Evolutionary conservation across 2,329 filamentous ascomycete genomes (phyloP).

Genomic region (Exophiala spinifera): DNA sequence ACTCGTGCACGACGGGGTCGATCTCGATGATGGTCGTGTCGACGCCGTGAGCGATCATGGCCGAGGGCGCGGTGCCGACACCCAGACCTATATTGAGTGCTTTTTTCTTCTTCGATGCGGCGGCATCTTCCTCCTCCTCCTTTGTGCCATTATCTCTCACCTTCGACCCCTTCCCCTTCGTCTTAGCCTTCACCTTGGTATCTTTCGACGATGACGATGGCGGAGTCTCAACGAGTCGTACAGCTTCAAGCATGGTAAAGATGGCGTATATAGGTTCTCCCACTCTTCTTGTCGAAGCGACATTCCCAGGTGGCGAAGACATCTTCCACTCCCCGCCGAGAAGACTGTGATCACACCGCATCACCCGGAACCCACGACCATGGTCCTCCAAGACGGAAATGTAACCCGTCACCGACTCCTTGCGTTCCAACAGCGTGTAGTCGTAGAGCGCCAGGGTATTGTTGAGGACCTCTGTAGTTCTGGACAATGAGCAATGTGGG

Average conservation of each 20-base stretch:
- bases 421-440: constrained; percentile 74
- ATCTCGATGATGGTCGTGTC: constrained; percentile 93
- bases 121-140: no score
- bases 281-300: constrained; percentile 49
- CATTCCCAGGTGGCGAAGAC: no score
- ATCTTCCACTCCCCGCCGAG: constrained; percentile 83
- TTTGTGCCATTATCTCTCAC: no score
- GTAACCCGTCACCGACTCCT: constrained; percentile 87
- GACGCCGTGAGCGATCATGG: constrained; percentile 81
- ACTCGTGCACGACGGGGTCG: constrained; percentile 82
- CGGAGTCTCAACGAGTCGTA: constrained; percentile 66
- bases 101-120: constrained; percentile 21
- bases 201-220: no score
- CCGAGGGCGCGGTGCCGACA: constrained; percentile 85
- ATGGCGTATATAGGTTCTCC: constrained; percentile 90
- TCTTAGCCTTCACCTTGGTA: no score
- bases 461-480: constrained; percentile 63
- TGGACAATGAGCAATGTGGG: constrained; percentile 64
- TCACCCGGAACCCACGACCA: constrained; percentile 68
- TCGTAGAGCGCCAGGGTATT: constrained; percentile 60
- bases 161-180: no score
- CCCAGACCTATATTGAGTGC: constrained; percentile 89
- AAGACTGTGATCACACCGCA: constrained; percentile 92
- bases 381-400: constrained; percentile 81
- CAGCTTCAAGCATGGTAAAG: constrained; percentile 93